phyloP scores from a whole-genome alignment of 345 rosid genomes.

The Salix udensis region DNA sequence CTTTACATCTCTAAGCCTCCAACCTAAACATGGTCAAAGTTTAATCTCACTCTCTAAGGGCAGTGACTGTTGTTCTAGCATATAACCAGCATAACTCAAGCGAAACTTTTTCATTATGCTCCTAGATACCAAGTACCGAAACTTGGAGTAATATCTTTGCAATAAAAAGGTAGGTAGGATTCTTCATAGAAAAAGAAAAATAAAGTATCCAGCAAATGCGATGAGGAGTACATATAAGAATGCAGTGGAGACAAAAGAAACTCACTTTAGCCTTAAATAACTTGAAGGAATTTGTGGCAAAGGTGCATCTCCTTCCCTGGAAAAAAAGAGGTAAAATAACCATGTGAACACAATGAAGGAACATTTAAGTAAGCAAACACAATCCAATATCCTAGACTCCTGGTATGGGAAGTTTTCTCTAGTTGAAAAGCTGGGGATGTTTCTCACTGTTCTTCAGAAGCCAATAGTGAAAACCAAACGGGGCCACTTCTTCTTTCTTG shows the following conservation, averaged over 20 bases:
- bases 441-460: conserved; percentile 31
- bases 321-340: conserved; percentile 16
- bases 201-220: background rate
- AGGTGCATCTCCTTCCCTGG: conserved; percentile 29
- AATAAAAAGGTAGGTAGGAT: background rate
- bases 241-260: conserved; percentile 17
- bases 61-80: background rate
- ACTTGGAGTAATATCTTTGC: background rate
- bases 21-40: background rate
- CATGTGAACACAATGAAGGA: conserved; percentile 6
- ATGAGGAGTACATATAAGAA: background rate
- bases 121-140: background rate
- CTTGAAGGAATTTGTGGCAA: conserved; percentile 30
- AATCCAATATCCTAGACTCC: background rate
- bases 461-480: conserved; percentile 31
- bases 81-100: background rate
- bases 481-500: conserved; percentile 22
- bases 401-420: background rate
- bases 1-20: background rate
- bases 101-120: background rate
- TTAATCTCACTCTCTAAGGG: background rate
- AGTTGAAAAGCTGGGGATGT: conserved; percentile 21
- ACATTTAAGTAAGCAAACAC: conserved; percentile 9
- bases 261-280: conserved; percentile 28
- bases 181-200: background rate